A percentile compares a stretch with the other conserved stretches of the same genome.
phyloP scores from a whole-genome alignment of 768 basidiomycete genomes.

The Pleurotus sapidus region DNA sequence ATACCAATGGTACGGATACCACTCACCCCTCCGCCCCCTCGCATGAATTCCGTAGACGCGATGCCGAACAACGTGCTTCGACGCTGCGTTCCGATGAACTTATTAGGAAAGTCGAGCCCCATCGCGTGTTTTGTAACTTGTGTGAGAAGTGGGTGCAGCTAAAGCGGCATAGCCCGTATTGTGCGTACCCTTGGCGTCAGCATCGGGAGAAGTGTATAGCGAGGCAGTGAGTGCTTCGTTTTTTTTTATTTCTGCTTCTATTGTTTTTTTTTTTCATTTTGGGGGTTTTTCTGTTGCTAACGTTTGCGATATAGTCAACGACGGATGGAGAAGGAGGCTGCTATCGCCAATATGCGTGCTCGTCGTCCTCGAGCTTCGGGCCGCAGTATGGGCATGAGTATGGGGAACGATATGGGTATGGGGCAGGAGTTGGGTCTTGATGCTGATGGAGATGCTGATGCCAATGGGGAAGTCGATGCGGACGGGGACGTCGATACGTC shows the following conservation, averaged over 20 bases:
- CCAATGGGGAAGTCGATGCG: conserved; percentile 15
- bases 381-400: too few species aligned
- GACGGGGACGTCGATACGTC: too few species aligned
- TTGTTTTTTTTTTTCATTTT: background rate
- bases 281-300: conserved; percentile 1
- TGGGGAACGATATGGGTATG: too few species aligned
- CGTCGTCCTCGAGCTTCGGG: conserved; percentile 16
- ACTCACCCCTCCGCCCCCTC: too few species aligned
- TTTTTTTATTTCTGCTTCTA: conserved; percentile 1
- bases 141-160: conserved; percentile 85
- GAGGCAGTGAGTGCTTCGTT: conserved; percentile 50
- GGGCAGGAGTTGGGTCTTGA: background rate
- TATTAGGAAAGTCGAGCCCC: conserved; percentile 69
- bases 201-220: conserved; percentile 74
- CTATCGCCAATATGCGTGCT: conserved; percentile 42
- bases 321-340: conserved; percentile 52
- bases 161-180: conserved; percentile 74
- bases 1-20: too few species aligned
- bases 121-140: conserved; percentile 68
- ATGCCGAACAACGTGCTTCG: conserved; percentile 77
- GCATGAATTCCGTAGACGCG: conserved; percentile 66
- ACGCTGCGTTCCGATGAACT: conserved; percentile 63
- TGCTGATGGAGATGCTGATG: background rate
- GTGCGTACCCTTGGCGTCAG: conserved; percentile 80
- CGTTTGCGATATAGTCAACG: too few species aligned